A percentile compares a stretch with the other conserved stretches of the same genome.
These are phyloP conservation scores for Aspergillus sp. DNA, from an alignment of 2,329 filamentous ascomycete genomes.

Conservation along the genomic window DNA sequence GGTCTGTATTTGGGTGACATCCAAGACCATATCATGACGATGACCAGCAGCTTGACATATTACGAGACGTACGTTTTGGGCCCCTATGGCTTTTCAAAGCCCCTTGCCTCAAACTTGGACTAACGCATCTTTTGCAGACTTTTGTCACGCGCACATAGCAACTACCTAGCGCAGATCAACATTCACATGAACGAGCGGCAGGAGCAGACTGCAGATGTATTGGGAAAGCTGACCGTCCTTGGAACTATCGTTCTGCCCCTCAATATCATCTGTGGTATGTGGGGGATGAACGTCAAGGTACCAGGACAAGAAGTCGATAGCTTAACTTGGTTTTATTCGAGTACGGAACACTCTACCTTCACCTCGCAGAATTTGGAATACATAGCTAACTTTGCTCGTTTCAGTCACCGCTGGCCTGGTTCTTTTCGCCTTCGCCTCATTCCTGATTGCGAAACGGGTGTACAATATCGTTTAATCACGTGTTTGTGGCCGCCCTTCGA, in stretches of 20 bases:
- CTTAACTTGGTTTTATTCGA: slow-evolving; percentile 70
- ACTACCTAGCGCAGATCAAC: slow-evolving; percentile 99
- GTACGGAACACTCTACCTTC: slow-evolving; percentile 29
- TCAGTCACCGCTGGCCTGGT: slow-evolving; percentile 70
- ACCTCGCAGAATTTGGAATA: background rate
- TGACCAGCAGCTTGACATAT: slow-evolving; percentile 93
- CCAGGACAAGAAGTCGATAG: slow-evolving; percentile 85
- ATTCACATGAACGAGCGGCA: slow-evolving; percentile 98
- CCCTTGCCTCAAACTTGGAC: slow-evolving; percentile 2
- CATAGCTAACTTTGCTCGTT: slow-evolving; percentile 3
- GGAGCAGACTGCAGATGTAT: slow-evolving; percentile 90
- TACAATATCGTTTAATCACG: slow-evolving; percentile 68
- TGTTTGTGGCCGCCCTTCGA: background rate
- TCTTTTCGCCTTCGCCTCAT: slow-evolving; percentile 77
- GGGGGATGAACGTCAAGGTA: slow-evolving; percentile 98
- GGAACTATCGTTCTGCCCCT: slow-evolving; percentile 97
- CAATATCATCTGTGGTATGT: slow-evolving; percentile 98
- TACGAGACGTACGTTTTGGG: slow-evolving; percentile 77
- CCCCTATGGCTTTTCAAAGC: background rate
- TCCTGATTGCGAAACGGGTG: slow-evolving; percentile 76
- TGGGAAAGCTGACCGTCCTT: slow-evolving; percentile 91
- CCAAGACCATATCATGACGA: slow-evolving; percentile 97
- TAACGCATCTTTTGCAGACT: slow-evolving; percentile 58
- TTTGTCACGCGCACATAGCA: slow-evolving; percentile 84
- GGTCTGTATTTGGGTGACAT: slow-evolving; percentile 98